Percentiles rank a stretch among this genome's conserved stretches.
Conservation (phyloP, 2,329 filamentous ascomycete species). For the Fusarium sp. region DNA sequence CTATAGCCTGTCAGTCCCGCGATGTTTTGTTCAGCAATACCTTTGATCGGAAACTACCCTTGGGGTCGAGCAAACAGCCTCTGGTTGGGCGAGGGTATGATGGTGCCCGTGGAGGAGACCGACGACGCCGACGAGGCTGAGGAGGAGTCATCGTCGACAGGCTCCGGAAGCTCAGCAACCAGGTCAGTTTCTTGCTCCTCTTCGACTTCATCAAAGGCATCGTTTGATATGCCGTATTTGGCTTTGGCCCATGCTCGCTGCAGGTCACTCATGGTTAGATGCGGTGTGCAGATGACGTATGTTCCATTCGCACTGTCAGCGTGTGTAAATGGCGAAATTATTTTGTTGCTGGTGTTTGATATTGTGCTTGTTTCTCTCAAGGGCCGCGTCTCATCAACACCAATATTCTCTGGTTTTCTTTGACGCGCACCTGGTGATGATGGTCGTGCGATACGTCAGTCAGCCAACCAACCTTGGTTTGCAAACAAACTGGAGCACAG, state of each 20-base stretch:
- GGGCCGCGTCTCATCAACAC: slow-evolving; percentile 16
- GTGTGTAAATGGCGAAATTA: slow-evolving; percentile 6
- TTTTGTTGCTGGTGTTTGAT: slow-evolving; percentile 17
- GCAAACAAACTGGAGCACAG: slow-evolving; percentile 33
- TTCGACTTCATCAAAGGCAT: slow-evolving; percentile 61
- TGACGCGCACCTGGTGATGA: slow-evolving; percentile 24
- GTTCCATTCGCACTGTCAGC: slow-evolving; percentile 27
- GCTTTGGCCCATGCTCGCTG: slow-evolving; percentile 82
- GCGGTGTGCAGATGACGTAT: slow-evolving; percentile 28
- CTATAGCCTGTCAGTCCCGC: slow-evolving; percentile 49
- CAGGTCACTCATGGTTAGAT: slow-evolving; percentile 75
- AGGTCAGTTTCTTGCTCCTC: slow-evolving; percentile 61
- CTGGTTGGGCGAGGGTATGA: slow-evolving; percentile 79
- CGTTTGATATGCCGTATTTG: slow-evolving; percentile 68
- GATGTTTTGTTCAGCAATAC: slow-evolving; percentile 14
- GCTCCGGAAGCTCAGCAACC: slow-evolving; percentile 56
- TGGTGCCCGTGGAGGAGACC: slow-evolving; percentile 91
- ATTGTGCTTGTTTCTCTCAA: neutral
- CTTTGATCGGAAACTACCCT: slow-evolving; percentile 58
- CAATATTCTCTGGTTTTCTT: slow-evolving; percentile 14
- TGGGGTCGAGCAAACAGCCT: slow-evolving; percentile 77
- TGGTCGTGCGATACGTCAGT: slow-evolving; percentile 23
- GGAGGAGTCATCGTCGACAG: slow-evolving; percentile 70
- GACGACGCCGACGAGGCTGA: slow-evolving; percentile 80
- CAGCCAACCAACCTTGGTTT: slow-evolving; percentile 27